phyloP scores from a whole-genome alignment of 148 eudicot genomes.

The Spergularia marina region DNA sequence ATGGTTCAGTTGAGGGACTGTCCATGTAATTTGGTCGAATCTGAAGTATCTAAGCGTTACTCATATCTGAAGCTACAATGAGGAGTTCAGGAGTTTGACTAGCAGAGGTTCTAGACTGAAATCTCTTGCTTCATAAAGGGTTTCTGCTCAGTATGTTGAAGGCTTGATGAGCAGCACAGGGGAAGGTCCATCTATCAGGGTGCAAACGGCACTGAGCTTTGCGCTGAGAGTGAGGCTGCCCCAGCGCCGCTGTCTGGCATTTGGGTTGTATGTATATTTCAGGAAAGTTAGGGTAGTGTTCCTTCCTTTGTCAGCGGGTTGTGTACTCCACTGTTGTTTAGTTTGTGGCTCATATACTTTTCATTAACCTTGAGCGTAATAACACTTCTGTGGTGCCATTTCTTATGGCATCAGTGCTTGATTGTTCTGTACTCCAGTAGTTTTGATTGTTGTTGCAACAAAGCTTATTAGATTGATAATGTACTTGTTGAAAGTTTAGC shows the following conservation, averaged over 20 bases:
- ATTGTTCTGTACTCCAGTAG: too few species aligned
- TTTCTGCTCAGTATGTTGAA: background rate
- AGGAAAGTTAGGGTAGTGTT: background rate
- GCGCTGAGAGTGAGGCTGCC: background rate
- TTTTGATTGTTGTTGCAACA: background rate
- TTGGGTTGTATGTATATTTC: background rate
- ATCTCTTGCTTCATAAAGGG: background rate
- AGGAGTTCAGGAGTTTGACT: constrained; percentile 1
- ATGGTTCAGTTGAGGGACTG: background rate
- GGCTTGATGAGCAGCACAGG: background rate
- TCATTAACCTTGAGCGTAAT: background rate
- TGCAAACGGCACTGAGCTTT: background rate
- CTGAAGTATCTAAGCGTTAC: background rate
- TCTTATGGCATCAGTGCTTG: background rate
- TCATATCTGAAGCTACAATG: background rate
- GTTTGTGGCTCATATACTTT: background rate
- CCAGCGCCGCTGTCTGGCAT: background rate
- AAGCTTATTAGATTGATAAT: background rate
- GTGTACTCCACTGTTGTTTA: background rate
- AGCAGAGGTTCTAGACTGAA: background rate
- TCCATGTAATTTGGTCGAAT: constrained; percentile 1
- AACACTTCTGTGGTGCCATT: background rate
- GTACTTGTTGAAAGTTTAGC: background rate
- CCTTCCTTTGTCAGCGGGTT: background rate
- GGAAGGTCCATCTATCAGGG: background rate